Evolutionary conservation across 352 stramenopile species (phyloP), one percentile per base, ranked within the genome.

Genomic region (Pilasporangium apinafurcum): DNA sequence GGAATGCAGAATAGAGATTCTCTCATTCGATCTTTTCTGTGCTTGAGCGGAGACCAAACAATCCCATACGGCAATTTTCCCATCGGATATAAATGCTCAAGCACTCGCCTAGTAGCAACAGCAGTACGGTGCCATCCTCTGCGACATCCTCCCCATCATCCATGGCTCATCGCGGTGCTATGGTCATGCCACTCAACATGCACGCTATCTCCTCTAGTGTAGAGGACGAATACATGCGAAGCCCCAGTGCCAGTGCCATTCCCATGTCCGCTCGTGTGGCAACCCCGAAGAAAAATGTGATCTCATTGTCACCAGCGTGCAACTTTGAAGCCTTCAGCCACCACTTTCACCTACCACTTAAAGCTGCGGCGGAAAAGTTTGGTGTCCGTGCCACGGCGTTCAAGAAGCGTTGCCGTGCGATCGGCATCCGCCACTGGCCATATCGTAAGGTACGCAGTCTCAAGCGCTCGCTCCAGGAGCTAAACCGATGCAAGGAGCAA

Each of bases 391-490:
- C 74, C 16, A 86, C 74, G 9, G 74, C 74, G 26, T 86, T 86
- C 62, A 85, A 87, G 57, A 87, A 87, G 46, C 61, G 71, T 25
- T 85, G 75, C 48, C 65, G 75, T 7, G 69, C 71, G 18, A 86
- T 86, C 37, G 75, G 72, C 21, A 83, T 84, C 48, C 69, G 76
- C 8, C 71, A 86, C 54, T 86, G 71, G 73, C 70, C 73, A 35
- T 83, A 83, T 44, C 65, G 71, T 18, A 87, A 87, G 40, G 75
- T 87, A 26, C 71, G 75, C 33, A 83, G 68, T 31, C 59, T 87
- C 37, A 85, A 83, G 48, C 68, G 75, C 2, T 81, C 67, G 6
- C 48, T 87, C 17, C 68, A 80, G 16, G 75, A 87, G 53, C 72
- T 86, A 14, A 54, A 61, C 30, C 65, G 63, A 13, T 82, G 68